phyloP scores from a whole-genome alignment of 2,329 filamentous ascomycete genomes.

The Hymenoscyphus albidus region DNA sequence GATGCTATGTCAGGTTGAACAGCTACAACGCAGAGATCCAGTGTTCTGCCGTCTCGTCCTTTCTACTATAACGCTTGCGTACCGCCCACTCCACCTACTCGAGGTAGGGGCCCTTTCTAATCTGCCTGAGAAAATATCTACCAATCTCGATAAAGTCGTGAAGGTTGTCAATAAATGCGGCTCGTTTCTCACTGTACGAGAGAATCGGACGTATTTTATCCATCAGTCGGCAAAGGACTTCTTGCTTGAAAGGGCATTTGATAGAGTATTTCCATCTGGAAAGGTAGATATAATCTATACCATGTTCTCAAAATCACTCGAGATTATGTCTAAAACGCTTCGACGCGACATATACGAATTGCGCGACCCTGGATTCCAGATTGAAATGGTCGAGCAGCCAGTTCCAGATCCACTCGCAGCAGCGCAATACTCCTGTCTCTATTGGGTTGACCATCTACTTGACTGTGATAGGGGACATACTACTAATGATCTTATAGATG shows the following conservation, averaged over 20 bases:
- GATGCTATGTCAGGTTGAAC: neutral
- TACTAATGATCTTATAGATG: too few species aligned
- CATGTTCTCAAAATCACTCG: conserved; percentile 4
- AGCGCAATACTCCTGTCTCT: conserved; percentile 5
- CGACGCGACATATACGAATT: conserved; percentile 4
- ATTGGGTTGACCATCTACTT: conserved; percentile 4
- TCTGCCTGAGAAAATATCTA: neutral
- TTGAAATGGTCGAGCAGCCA: conserved; percentile 1
- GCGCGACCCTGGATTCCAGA: neutral
- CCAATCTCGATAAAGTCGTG: neutral
- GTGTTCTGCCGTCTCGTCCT: neutral
- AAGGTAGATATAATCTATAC: neutral
- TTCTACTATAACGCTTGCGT: neutral
- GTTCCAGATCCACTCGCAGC: neutral
- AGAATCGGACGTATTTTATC: neutral
- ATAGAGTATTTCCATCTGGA: neutral
- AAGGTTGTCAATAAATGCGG: neutral
- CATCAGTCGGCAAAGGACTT: conserved; percentile 8
- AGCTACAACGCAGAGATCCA: neutral
- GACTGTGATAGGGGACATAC: too few species aligned
- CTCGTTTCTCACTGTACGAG: conserved; percentile 3
- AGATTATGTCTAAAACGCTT: conserved; percentile 1
- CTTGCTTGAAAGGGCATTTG: neutral
- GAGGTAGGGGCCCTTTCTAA: neutral
- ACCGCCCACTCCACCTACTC: neutral